A percentile compares a stretch with the other conserved stretches of the same genome.
These are phyloP conservation scores for Bretschneidera sinensis DNA, from an alignment of 345 rosid species.

Conservation along the genomic window DNA sequence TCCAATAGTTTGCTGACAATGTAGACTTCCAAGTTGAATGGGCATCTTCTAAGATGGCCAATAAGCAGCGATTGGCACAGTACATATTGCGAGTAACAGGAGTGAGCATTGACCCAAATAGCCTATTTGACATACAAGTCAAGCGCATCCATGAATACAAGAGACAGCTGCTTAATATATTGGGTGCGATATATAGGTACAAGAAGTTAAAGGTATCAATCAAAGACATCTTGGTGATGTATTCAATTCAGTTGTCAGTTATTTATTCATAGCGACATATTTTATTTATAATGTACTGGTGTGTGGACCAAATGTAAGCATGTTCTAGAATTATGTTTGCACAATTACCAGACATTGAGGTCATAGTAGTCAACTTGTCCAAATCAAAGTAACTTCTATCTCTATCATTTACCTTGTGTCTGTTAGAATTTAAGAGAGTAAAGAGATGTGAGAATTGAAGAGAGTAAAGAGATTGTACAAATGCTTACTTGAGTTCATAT, in stretches of 20 bases:
- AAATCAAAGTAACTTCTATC: not conserved
- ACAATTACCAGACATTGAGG: not conserved
- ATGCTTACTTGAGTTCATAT: no score
- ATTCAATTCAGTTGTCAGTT: not conserved
- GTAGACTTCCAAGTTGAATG: slow-evolving; percentile 77
- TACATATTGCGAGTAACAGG: slow-evolving; percentile 75
- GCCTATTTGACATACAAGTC: slow-evolving; percentile 92
- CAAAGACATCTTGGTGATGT: not conserved
- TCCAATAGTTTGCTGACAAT: slow-evolving; percentile 71
- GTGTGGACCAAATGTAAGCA: not conserved
- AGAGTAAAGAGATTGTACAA: no score
- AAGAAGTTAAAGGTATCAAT: slow-evolving; percentile 90
- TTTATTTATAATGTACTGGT: slow-evolving; percentile 3
- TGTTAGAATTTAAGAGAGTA: no score
- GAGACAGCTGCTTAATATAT: slow-evolving; percentile 89
- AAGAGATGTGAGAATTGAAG: no score
- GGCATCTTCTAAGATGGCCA: slow-evolving; percentile 90
- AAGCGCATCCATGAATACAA: slow-evolving; percentile 98
- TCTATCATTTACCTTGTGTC: no score
- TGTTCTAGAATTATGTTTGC: not conserved
- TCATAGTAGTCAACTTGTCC: not conserved
- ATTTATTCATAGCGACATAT: not conserved
- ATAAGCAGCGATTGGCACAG: slow-evolving; percentile 71
- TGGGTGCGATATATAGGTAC: slow-evolving; percentile 82
- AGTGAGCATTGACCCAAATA: slow-evolving; percentile 68